A percentile compares a stretch with the other conserved stretches of the same genome.
Evolutionary conservation across 2,329 filamentous ascomycete genomes (phyloP).

Genomic region (Apiospora pterosperma): DNA sequence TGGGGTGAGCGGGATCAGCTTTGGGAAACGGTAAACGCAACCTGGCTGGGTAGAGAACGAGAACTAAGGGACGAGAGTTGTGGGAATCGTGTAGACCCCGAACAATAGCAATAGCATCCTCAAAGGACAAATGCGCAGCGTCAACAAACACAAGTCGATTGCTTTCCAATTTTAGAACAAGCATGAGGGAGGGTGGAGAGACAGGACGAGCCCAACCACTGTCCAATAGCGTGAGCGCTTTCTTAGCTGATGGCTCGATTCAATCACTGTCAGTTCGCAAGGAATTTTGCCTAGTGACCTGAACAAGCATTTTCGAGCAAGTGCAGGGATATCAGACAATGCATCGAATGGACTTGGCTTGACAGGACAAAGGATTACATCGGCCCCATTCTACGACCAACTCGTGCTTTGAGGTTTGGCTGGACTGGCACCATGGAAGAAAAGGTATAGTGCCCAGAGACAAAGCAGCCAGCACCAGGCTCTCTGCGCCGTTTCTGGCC

Average conservation of each 20-base stretch:
- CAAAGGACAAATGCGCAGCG: background rate
- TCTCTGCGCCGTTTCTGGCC: background rate
- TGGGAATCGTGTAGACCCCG: background rate
- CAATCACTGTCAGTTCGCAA: too few species aligned
- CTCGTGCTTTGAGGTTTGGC: too few species aligned
- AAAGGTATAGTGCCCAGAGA: too few species aligned
- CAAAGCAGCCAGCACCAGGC: background rate
- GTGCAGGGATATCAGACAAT: background rate
- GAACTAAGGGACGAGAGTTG: background rate
- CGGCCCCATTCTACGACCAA: too few species aligned
- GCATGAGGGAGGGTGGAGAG: background rate
- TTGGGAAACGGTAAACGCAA: background rate
- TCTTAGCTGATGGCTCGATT: background rate
- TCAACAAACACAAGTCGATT: background rate
- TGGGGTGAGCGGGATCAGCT: background rate
- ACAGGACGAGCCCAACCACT: background rate
- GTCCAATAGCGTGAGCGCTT: background rate
- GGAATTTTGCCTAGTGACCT: too few species aligned
- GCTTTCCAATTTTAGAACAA: background rate
- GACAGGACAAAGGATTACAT: background rate
- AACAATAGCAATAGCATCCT: background rate
- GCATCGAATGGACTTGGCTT: background rate
- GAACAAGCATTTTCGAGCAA: too few species aligned
- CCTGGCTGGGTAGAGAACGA: background rate
- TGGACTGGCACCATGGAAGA: too few species aligned